A percentile compares a stretch with the other conserved stretches of the same genome.
phyloP scores from a whole-genome alignment of 108 stramenopile genomes.

The Stephanodiscus minutulus region DNA sequence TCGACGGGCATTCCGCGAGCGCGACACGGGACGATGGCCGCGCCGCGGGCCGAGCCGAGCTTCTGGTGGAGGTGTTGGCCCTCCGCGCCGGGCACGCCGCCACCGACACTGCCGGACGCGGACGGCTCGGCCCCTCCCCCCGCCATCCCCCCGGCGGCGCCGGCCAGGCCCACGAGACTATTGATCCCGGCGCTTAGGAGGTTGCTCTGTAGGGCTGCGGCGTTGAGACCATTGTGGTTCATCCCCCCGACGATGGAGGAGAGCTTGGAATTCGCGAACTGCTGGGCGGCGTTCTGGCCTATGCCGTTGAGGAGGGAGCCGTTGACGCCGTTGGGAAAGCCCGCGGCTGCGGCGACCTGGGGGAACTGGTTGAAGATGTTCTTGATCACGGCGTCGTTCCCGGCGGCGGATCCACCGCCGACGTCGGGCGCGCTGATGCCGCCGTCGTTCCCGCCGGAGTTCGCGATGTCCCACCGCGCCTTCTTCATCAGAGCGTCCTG shows the following conservation, averaged over 20 bases:
- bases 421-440: background rate
- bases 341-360: background rate
- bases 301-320: background rate
- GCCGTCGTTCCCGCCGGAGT: background rate
- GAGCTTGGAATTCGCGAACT: conserved; percentile 44
- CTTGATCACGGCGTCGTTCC: conserved; percentile 1
- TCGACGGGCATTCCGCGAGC: conserved; percentile 57
- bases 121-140: no score
- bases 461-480: background rate
- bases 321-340: background rate
- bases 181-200: background rate
- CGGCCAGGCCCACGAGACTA: background rate
- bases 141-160: background rate
- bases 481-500: conserved; percentile 29
- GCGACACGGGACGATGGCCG: conserved; percentile 51
- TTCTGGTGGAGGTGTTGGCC: background rate
- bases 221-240: background rate
- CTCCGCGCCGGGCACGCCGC: background rate
- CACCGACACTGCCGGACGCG: background rate
- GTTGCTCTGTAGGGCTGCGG: background rate
- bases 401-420: background rate
- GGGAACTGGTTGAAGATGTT: background rate
- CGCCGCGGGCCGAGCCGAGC: conserved; percentile 18
- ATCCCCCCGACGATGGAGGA: background rate
- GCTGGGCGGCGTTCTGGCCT: conserved; percentile 53